Conservation (phyloP, 1,139 yeast species). For the Candida tropicalis region DNA sequence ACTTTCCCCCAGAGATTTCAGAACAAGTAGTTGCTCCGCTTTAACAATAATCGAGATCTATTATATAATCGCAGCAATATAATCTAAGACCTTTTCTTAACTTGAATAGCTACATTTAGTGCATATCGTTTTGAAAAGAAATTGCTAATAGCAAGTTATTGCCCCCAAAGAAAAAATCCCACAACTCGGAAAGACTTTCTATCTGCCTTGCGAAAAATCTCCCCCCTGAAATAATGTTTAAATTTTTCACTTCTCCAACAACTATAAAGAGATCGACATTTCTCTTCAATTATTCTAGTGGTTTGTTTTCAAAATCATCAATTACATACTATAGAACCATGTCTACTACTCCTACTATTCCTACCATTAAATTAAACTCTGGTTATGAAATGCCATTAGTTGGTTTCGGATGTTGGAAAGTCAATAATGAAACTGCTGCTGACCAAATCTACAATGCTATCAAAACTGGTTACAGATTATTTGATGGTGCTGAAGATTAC, state of each 20-base stretch:
- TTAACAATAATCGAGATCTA: too few species aligned
- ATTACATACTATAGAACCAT: neutral
- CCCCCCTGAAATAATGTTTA: neutral
- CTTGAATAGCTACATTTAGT: too few species aligned
- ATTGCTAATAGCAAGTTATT: too few species aligned
- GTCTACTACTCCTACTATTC: conserved; percentile 4
- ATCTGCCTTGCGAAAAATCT: neutral
- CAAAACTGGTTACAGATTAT: conserved; percentile 70
- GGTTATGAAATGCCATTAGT: conserved; percentile 64
- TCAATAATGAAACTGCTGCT: conserved; percentile 57
- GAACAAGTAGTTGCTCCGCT: too few species aligned
- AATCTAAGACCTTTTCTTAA: too few species aligned
- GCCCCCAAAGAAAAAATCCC: too few species aligned
- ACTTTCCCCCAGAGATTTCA: too few species aligned
- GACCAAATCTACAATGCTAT: conserved; percentile 66
- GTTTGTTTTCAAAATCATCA: neutral
- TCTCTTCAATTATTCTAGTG: neutral
- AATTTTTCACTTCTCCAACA: neutral
- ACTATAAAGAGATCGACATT: neutral
- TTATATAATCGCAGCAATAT: too few species aligned
- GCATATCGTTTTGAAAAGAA: too few species aligned
- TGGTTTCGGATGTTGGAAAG: conserved; percentile 74
- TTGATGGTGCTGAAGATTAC: conserved; percentile 79
- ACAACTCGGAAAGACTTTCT: conserved; percentile 3
- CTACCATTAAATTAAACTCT: conserved; percentile 53